Base-by-base conservation (phyloP, 2,329 filamentous ascomycete genomes). In the Colletotrichum graminicola region DNA sequence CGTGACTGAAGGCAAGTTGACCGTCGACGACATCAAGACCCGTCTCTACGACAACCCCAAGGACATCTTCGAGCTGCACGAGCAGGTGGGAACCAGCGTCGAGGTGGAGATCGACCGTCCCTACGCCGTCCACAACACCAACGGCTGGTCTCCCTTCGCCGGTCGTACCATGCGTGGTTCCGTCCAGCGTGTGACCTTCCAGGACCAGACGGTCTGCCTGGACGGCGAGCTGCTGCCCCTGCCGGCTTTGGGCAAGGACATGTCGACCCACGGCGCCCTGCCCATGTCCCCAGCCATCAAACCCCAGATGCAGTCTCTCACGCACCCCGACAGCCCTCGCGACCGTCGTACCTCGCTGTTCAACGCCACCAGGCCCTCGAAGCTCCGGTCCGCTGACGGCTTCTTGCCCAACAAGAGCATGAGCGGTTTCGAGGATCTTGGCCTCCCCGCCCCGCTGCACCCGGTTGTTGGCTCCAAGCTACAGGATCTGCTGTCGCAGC, bases 31-130 rank as follows among this genome's bases (percentile, higher is more conserved):
- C 77, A 87, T 95, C 79, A 91, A 89, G 78, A 79, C 82, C 66
- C 89, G 91, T 52, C 86, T 95, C 57, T 92, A 94, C 79, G 91
- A 93, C 78, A 94, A 94, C 79, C 93, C 93, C 3, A 93, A 92
- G 83, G 88, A 89, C 78, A 94, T 95, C 76, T 95, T 95, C 75
- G 92, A 95, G 83, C 87, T 95, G 62, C 93, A 95, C 75, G 93
- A 95, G 75, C 93, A 95, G 81, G 82, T 87, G n/a, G 90, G 90
- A 70, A 91, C 91, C 47, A 89, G 88, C 6, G 86, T 95, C 45
- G 93, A 95, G 83, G 87, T 93, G 29, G 93, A 94, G 81, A 86
- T 94, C 75, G 92, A 94, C 78, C 89, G 93, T 55, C 87, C 91
- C 2, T 93, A 92, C 79, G 84, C 88, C 5, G 84, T 91, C 67